A percentile compares a stretch with the other conserved stretches of the same genome.
phyloP scores from a whole-genome alignment of 805 yeast genomes.

The Wickerhamomyces silvicola region DNA sequence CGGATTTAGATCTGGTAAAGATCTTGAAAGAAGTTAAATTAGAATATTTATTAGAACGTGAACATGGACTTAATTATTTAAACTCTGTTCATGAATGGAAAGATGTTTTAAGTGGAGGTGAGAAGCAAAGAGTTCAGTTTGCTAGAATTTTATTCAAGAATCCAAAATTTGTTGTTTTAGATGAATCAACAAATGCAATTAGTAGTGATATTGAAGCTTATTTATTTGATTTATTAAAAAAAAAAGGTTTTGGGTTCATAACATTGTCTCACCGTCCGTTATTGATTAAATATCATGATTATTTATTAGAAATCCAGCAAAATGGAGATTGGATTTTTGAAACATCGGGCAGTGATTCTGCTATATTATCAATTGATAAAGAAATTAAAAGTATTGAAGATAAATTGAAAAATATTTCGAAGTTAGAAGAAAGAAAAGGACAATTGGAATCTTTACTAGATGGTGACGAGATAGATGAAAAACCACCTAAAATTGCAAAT shows the following conservation, averaged over 20 bases:
- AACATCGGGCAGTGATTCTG: conserved; percentile 58
- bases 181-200: conserved; percentile 93
- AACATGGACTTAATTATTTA: conserved; percentile 39
- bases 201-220: conserved; percentile 85
- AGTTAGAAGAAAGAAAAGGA: conserved; percentile 52
- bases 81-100: conserved; percentile 65
- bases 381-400: conserved; percentile 64
- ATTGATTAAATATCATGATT: conserved; percentile 78
- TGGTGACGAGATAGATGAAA: conserved; percentile 12
- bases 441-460: conserved; percentile 40
- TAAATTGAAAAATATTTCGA: conserved; percentile 52
- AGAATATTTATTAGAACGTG: conserved; percentile 71
- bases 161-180: conserved; percentile 77
- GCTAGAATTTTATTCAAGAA: conserved; percentile 78
- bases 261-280: conserved; percentile 82
- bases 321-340: conserved; percentile 55
- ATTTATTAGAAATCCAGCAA: conserved; percentile 59
- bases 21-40: conserved; percentile 71
- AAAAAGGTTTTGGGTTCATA: conserved; percentile 65
- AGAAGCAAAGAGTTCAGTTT: conserved; percentile 82
- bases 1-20: conserved; percentile 62
- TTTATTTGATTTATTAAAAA: conserved; percentile 67
- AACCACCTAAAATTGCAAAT: background rate
- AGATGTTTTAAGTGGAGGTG: conserved; percentile 94
- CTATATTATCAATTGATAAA: conserved; percentile 60